Evolutionary conservation across 1,284 basidiomycete species (phyloP).

Genomic region (Ustilago cynodontis): DNA sequence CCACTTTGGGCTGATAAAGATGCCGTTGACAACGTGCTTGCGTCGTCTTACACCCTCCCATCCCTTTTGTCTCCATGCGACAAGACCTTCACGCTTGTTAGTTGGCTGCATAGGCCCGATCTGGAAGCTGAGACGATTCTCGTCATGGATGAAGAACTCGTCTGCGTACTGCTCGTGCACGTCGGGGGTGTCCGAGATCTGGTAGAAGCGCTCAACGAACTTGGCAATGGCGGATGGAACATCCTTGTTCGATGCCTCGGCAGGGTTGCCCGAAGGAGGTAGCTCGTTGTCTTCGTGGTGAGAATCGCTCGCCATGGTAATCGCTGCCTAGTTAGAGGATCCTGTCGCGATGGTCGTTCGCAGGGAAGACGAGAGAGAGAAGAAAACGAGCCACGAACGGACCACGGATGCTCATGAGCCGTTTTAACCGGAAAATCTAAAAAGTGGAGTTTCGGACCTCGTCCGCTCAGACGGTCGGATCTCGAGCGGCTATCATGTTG

Average conservation of each 20-base stretch:
- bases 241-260: constrained; percentile 31
- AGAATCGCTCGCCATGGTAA: constrained; percentile 9
- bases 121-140: constrained; percentile 42
- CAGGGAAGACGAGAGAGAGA: not conserved
- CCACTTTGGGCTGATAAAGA: constrained; percentile 48
- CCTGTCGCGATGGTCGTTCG: not conserved
- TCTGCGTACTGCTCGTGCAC: constrained; percentile 48
- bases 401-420: not conserved
- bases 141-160: constrained; percentile 34
- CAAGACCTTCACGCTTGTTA: constrained; percentile 29
- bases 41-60: constrained; percentile 45
- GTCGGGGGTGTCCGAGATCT: constrained; percentile 46
- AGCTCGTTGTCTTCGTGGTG: constrained; percentile 32
- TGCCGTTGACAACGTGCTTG: constrained; percentile 49
- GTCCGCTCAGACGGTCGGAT: not conserved
- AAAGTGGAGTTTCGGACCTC: not conserved
- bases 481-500: not conserved
- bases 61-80: constrained; percentile 49
- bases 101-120: constrained; percentile 55
- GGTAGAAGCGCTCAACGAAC: constrained; percentile 44
- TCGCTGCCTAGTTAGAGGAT: not conserved
- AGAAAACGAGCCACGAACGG: not conserved
- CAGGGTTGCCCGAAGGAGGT: constrained; percentile 38
- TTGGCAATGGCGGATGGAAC: constrained; percentile 35
- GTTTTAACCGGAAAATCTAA: not conserved